These are phyloP conservation scores for Ascochyta pisi DNA, from an alignment of 2,329 filamentous ascomycete genomes.

Conservation along the genomic window DNA sequence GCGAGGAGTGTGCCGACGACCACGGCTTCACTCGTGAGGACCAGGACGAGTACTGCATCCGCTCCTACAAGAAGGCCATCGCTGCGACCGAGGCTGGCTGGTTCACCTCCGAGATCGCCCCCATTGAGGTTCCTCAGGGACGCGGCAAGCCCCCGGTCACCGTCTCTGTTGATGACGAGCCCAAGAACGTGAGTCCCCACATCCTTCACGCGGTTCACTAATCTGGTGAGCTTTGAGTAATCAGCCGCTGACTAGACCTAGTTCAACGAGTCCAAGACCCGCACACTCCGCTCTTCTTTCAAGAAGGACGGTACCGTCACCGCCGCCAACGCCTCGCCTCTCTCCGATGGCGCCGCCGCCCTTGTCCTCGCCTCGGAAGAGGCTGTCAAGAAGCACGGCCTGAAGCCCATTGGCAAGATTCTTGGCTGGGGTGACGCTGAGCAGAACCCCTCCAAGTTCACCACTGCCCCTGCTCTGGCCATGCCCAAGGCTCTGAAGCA, in stretches of 20 bases:
- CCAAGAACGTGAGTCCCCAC: conserved; percentile 76
- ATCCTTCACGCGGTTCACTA: not conserved
- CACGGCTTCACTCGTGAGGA: conserved; percentile 80
- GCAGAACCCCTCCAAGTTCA: conserved; percentile 92
- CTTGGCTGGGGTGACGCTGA: conserved; percentile 96
- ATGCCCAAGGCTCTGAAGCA: conserved; percentile 98
- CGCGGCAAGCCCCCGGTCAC: conserved; percentile 86
- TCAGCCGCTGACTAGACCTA: conserved; percentile 21
- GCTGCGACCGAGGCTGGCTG: conserved; percentile 79
- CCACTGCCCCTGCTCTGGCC: conserved; percentile 87
- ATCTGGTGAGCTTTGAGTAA: not conserved
- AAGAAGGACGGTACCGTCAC: conserved; percentile 89
- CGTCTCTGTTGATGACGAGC: conserved; percentile 89
- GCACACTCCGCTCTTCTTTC: conserved; percentile 72
- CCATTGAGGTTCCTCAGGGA: conserved; percentile 84
- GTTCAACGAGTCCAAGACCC: conserved; percentile 61
- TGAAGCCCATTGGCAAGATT: conserved; percentile 95
- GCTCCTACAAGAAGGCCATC: conserved; percentile 92
- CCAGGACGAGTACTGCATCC: conserved; percentile 96
- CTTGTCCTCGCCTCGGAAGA: conserved; percentile 93
- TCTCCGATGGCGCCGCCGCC: conserved; percentile 93
- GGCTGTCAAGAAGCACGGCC: conserved; percentile 87
- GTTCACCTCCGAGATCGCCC: conserved; percentile 86
- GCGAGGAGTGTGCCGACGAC: conserved; percentile 88
- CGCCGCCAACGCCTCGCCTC: conserved; percentile 92